A percentile compares a stretch with the other conserved stretches of the same genome.
Evolutionary conservation across 2,329 filamentous ascomycete species (phyloP).

Genomic region (Neophaeococcomyces aloes): DNA sequence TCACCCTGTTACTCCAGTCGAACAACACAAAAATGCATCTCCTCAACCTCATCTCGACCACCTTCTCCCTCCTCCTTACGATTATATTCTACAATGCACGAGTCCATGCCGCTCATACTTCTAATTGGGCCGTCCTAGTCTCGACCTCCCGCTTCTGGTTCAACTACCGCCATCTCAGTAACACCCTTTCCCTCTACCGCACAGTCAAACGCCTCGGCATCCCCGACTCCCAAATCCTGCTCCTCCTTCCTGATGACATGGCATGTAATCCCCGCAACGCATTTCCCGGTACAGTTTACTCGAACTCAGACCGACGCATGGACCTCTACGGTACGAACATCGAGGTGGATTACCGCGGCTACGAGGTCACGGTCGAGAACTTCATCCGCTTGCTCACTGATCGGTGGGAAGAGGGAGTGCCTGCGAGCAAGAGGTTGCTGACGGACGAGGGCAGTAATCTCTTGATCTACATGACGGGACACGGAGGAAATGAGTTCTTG

Average conservation of each 20-base stretch:
- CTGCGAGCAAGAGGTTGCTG: conserved; percentile 81
- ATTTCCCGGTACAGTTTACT: conserved; percentile 96
- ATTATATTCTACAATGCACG: too few species aligned
- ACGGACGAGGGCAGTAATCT: conserved; percentile 96
- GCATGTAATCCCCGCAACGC: conserved; percentile 97
- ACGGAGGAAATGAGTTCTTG: conserved; percentile 93
- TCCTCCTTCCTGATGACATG: conserved; percentile 99
- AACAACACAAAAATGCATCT: neutral
- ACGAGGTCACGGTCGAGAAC: conserved; percentile 98
- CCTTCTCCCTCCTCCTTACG: neutral
- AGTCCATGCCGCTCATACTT: conserved; percentile 55
- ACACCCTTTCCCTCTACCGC: conserved; percentile 92
- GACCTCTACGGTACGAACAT: conserved; percentile 98
- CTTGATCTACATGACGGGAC: conserved; percentile 97
- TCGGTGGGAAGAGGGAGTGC: conserved; percentile 86
- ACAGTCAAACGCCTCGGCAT: conserved; percentile 97
- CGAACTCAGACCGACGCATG: conserved; percentile 88
- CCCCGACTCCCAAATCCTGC: conserved; percentile 95
- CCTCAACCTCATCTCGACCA: neutral
- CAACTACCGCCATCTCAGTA: conserved; percentile 97
- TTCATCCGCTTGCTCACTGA: conserved; percentile 94
- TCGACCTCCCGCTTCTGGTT: conserved; percentile 99
- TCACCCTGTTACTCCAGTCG: too few species aligned
- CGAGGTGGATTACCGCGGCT: conserved; percentile 95
- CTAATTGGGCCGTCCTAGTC: conserved; percentile 98